phyloP scores from a whole-genome alignment of 73 alveolate genomes.

The Paramecium octaurelia region DNA sequence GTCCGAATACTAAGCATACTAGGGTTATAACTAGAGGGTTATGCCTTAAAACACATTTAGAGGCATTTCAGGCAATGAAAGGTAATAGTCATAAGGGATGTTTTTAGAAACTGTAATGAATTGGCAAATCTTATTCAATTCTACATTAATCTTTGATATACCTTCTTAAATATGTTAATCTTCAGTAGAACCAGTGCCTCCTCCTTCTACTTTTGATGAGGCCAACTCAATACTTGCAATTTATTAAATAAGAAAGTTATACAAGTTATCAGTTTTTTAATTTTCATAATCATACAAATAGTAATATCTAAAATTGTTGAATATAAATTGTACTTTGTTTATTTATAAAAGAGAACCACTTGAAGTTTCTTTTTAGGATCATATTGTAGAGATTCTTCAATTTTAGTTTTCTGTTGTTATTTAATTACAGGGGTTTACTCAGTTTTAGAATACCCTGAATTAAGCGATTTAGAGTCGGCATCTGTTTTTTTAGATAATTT shows the following conservation, averaged over 20 bases:
- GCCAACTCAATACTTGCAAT: not conserved
- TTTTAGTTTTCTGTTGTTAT: not conserved
- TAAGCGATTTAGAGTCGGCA: not conserved
- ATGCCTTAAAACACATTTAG: not conserved
- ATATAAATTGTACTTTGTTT: not conserved
- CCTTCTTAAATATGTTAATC: constrained; percentile 1
- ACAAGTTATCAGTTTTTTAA: not conserved
- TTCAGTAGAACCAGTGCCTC: constrained; percentile 18
- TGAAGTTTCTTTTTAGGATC: constrained; percentile 15
- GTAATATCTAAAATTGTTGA: not conserved
- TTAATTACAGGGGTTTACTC: not conserved
- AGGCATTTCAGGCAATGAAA: not conserved
- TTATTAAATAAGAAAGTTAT: constrained; percentile 17
- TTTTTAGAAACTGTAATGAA: not conserved
- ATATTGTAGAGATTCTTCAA: not conserved
- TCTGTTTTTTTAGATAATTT: not conserved
- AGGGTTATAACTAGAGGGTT: constrained; percentile 31
- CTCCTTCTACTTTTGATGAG: not conserved
- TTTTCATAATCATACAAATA: not conserved
- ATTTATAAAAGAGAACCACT: not conserved
- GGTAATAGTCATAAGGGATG: constrained; percentile 33
- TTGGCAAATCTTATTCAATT: constrained; percentile 27
- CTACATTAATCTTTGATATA: not conserved
- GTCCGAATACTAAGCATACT: not conserved
- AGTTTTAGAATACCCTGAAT: not conserved